phyloP scores from a whole-genome alignment of 345 rosid genomes.

The Eucalyptus pauciflora region DNA sequence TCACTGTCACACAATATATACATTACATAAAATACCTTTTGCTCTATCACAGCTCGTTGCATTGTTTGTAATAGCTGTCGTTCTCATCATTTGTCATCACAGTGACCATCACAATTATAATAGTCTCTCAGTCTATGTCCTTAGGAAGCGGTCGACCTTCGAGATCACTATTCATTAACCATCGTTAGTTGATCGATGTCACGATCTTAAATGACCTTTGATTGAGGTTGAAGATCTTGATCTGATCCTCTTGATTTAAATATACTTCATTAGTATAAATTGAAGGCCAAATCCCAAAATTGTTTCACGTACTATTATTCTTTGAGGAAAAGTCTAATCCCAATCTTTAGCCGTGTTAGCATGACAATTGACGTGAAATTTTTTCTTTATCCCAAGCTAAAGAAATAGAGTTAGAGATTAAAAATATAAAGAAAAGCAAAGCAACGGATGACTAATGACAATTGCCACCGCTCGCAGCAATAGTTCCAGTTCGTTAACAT shows the following conservation, averaged over 20 bases:
- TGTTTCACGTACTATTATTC: too few relatives aligned
- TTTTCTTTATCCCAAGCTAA: too few relatives aligned
- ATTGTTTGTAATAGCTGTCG: accelerated
- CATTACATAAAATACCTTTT: too few relatives aligned
- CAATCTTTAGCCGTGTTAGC: background rate
- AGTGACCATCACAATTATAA: accelerated
- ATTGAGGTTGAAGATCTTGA: too few relatives aligned
- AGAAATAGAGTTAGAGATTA: background rate
- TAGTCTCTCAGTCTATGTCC: background rate
- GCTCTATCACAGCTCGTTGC: background rate
- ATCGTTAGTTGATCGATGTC: too few relatives aligned
- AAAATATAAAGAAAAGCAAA: background rate
- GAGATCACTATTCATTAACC: background rate
- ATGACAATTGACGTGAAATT: background rate
- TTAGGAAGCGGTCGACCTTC: background rate
- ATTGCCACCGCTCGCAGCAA: background rate
- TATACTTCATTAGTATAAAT: too few relatives aligned
- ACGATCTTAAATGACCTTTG: too few relatives aligned
- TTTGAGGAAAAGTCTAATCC: too few relatives aligned
- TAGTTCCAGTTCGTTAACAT: background rate
- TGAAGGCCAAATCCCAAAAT: too few relatives aligned
- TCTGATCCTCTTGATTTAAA: too few relatives aligned
- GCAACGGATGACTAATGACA: background rate
- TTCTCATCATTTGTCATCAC: background rate
- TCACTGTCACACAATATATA: background rate